phyloP scores from a whole-genome alignment of 805 yeast species.

The Scheffersomyces lignosus region DNA sequence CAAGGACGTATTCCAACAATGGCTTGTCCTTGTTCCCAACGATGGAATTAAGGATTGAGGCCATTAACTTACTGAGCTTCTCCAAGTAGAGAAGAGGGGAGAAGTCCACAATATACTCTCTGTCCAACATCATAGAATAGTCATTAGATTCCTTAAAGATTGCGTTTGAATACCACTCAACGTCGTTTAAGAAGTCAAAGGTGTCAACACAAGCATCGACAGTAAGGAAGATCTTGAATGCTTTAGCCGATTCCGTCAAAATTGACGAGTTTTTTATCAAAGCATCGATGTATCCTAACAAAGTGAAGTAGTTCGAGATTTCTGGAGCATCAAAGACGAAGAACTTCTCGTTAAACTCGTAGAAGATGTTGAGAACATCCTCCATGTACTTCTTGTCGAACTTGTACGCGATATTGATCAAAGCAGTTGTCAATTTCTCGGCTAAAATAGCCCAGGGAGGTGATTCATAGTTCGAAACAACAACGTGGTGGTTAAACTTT shows the following conservation, averaged over 20 bases:
- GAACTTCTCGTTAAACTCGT: conserved; percentile 24
- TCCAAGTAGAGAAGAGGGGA: conserved; percentile 37
- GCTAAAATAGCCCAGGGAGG: conserved; percentile 38
- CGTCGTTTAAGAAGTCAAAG: conserved; percentile 36
- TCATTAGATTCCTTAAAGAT: conserved; percentile 14
- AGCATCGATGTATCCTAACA: conserved; percentile 36
- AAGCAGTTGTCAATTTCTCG: conserved; percentile 34
- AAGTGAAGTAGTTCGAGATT: conserved; percentile 33
- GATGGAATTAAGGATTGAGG: conserved; percentile 31
- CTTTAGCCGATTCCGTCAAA: conserved; percentile 19
- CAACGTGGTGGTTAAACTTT: conserved; percentile 38
- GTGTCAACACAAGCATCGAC: conserved; percentile 40
- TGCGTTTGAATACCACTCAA: conserved; percentile 30
- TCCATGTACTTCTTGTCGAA: conserved; percentile 20
- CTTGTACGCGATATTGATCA: conserved; percentile 28
- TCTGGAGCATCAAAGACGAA: conserved; percentile 21
- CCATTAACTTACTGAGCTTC: conserved; percentile 35
- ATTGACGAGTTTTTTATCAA: conserved; percentile 27
- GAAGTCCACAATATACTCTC: conserved; percentile 30
- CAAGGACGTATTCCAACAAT: conserved; percentile 30
- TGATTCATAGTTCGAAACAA: conserved; percentile 19
- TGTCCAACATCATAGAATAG: conserved; percentile 17
- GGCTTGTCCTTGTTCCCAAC: conserved; percentile 21
- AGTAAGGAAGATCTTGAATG: conserved; percentile 30
- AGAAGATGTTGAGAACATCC: conserved; percentile 26